These are phyloP conservation scores for Sclerotinia nivalis DNA, from an alignment of 2,329 filamentous ascomycete genomes.

Conservation along the genomic window DNA sequence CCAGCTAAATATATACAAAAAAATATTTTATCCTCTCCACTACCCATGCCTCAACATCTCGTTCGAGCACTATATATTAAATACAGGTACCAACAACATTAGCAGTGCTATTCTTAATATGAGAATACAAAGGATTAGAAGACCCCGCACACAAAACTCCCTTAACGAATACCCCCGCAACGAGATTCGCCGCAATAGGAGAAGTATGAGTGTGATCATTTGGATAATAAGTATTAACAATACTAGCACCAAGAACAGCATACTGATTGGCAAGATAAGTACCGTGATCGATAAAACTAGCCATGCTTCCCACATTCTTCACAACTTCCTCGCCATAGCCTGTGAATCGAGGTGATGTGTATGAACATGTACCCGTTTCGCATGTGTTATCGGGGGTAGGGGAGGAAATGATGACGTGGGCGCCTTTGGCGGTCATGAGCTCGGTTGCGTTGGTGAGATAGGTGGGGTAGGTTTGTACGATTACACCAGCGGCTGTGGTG, in stretches of 20 bases:
- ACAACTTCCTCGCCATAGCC: constrained; percentile 54
- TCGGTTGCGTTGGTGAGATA: constrained; percentile 38
- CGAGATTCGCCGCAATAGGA: constrained; percentile 53
- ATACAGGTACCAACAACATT: not conserved
- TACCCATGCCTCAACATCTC: not conserved
- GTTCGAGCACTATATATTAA: not conserved
- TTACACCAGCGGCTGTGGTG: constrained; percentile 48
- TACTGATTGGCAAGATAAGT: constrained; percentile 54
- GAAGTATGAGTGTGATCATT: constrained; percentile 63
- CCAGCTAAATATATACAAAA: constrained; percentile 6
- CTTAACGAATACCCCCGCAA: constrained; percentile 41
- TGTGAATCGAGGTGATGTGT: constrained; percentile 55
- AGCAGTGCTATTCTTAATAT: not conserved
- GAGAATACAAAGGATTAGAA: constrained; percentile 5
- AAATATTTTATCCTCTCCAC: not conserved
- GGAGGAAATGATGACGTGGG: constrained; percentile 59
- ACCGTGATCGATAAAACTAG: constrained; percentile 59
- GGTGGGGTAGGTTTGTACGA: constrained; percentile 39
- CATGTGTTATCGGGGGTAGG: constrained; percentile 66
- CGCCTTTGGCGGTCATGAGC: constrained; percentile 52
- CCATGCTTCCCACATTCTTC: constrained; percentile 41
- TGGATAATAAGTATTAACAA: constrained; percentile 54
- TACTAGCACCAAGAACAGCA: constrained; percentile 48
- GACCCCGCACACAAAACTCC: constrained; percentile 2
- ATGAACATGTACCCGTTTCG: constrained; percentile 54